These are phyloP conservation scores for Pseudonectria buxi DNA, from an alignment of 2,329 filamentous ascomycete species.

Conservation along the genomic window DNA sequence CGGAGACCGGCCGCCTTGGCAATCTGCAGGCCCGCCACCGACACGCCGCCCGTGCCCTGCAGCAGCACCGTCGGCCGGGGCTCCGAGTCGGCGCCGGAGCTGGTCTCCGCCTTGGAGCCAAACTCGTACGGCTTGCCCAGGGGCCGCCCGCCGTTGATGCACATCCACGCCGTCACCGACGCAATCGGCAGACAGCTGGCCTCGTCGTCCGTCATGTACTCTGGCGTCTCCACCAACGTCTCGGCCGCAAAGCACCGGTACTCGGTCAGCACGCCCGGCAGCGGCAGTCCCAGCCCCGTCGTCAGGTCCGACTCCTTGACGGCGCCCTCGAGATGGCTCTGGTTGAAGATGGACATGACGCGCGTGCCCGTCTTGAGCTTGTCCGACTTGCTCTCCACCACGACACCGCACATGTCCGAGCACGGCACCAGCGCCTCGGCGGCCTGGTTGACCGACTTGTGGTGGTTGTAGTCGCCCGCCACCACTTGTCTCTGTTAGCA, in stretches of 20 bases:
- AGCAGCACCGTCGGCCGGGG: conserved; percentile 37
- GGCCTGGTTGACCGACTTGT: conserved; percentile 40
- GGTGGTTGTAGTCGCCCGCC: conserved; percentile 61
- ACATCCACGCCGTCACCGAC: conserved; percentile 58
- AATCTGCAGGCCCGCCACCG: conserved; percentile 45
- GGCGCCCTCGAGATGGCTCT: conserved; percentile 51
- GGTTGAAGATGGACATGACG: conserved; percentile 61
- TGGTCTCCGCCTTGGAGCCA: conserved; percentile 8
- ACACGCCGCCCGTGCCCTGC: conserved; percentile 50
- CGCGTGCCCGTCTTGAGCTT: conserved; percentile 52
- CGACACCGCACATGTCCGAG: conserved; percentile 63
- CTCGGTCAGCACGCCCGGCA: conserved; percentile 50
- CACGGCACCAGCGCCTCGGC: conserved; percentile 50
- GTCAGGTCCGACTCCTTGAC: conserved; percentile 48
- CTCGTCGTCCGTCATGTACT: conserved; percentile 52
- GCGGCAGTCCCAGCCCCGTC: conserved; percentile 54
- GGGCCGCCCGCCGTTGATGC: conserved; percentile 53
- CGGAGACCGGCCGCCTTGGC: conserved; percentile 45
- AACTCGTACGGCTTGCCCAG: conserved; percentile 37
- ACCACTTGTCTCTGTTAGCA: no score
- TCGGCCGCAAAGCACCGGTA: conserved; percentile 52
- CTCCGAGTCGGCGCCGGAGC: conserved; percentile 27
- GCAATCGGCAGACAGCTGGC: conserved; percentile 56
- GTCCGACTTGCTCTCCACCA: conserved; percentile 38
- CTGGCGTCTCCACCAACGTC: conserved; percentile 50